Percentiles rank a stretch among this genome's conserved stretches.
These are phyloP conservation scores for Triticum urartu DNA, from an alignment of 176 grass and related monocot species.

Conservation along the genomic window DNA sequence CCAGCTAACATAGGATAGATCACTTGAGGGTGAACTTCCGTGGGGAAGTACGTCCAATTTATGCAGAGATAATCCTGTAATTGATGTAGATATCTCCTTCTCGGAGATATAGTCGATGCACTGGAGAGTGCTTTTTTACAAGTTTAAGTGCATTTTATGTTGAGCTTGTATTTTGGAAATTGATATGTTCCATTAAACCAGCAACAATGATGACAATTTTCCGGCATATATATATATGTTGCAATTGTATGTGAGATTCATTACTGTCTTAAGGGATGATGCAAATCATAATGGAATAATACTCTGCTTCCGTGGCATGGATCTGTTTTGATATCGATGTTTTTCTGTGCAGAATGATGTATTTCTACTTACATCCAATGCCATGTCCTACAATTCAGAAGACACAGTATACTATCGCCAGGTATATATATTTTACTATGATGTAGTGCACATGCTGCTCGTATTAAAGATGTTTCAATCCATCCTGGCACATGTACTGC, in stretches of 20 bases:
- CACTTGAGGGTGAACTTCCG: background rate
- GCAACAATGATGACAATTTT: background rate
- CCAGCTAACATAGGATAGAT: conserved; percentile 18
- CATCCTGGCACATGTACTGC: background rate
- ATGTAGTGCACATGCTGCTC: background rate
- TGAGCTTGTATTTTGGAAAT: conserved; percentile 11
- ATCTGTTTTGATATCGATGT: background rate
- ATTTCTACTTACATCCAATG: conserved; percentile 74
- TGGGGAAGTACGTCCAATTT: background rate
- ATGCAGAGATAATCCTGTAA: background rate
- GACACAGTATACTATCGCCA: conserved; percentile 72
- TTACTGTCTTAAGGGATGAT: conserved; percentile 14
- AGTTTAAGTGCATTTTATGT: background rate
- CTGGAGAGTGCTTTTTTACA: background rate
- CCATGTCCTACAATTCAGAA: conserved; percentile 78
- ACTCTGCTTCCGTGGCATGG: background rate
- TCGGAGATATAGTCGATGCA: background rate
- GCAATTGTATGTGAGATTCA: background rate
- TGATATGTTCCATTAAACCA: conserved; percentile 15
- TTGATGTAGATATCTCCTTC: conserved; percentile 5
- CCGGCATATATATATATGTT: conserved; percentile 2
- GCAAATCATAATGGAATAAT: conserved; percentile 6
- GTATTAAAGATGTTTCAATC: background rate
- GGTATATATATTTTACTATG: conserved; percentile 45
- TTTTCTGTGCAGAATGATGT: conserved; percentile 63